These are phyloP conservation scores for Rhazya stricta DNA, from an alignment of 257 asterid species.

Conservation along the genomic window DNA sequence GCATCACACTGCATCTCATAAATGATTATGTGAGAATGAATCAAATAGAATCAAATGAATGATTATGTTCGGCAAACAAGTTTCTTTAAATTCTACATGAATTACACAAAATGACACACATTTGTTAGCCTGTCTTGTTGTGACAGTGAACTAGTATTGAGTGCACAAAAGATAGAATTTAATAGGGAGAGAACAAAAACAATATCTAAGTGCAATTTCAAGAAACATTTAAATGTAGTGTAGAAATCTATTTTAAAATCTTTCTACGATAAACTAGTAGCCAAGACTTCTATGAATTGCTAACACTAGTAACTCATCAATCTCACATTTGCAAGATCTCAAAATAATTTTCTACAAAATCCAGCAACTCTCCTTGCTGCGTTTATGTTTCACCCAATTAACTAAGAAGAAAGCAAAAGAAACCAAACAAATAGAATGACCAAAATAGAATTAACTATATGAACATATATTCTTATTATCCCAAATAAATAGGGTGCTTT, in stretches of 20 bases:
- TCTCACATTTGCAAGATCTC: not conserved
- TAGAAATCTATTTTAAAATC: not conserved
- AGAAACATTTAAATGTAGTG: not conserved
- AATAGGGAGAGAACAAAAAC: not conserved
- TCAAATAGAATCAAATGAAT: not conserved
- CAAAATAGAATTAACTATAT: not conserved
- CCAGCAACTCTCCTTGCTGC: not conserved
- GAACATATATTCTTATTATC: not conserved
- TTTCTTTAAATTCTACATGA: not conserved
- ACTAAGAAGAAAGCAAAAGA: not conserved
- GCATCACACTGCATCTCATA: not conserved
- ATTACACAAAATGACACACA: not conserved
- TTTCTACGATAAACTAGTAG: not conserved
- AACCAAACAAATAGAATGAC: not conserved
- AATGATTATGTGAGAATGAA: not conserved
- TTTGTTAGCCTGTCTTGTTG: not conserved
- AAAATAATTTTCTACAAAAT: not conserved
- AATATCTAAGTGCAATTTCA: not conserved
- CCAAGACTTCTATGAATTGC: not conserved
- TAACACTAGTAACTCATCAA: not conserved
- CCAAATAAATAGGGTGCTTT: not conserved
- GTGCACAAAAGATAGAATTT: not conserved
- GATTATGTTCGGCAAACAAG: not conserved
- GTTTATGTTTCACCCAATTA: not conserved
- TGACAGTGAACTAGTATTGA: not conserved